Evolutionary conservation across 2,329 filamentous ascomycete species (phyloP).

Genomic region (Fusarium transvaalense): DNA sequence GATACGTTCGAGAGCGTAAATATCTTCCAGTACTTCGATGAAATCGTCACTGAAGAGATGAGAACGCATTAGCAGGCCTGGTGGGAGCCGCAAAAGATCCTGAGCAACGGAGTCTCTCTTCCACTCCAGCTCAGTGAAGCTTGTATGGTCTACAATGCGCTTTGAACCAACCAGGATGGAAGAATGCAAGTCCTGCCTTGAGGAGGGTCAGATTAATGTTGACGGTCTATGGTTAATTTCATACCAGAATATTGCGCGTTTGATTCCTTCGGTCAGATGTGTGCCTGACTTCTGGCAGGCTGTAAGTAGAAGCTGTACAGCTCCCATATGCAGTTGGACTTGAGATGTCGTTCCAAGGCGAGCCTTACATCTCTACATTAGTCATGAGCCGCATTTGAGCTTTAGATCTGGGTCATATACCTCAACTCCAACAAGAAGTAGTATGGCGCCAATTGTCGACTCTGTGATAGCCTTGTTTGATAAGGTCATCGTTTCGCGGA

Average conservation of each 20-base stretch:
- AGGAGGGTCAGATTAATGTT: not conserved
- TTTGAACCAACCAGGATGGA: constrained; percentile 55
- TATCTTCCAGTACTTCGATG: constrained; percentile 54
- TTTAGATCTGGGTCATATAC: constrained; percentile 32
- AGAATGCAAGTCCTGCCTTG: constrained; percentile 60
- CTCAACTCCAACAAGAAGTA: constrained; percentile 58
- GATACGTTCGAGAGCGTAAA: constrained; percentile 56
- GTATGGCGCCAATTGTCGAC: constrained; percentile 57
- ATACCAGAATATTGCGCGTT: constrained; percentile 61
- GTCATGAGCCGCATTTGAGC: fast-evolving
- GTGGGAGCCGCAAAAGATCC: constrained; percentile 50
- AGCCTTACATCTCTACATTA: constrained; percentile 48
- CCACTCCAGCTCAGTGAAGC: constrained; percentile 58
- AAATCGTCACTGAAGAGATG: constrained; percentile 50
- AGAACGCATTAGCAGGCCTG: constrained; percentile 49
- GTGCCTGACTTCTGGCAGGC: constrained; percentile 49
- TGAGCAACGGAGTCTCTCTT: constrained; percentile 51
- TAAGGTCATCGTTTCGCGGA: constrained; percentile 53
- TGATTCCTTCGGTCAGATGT: constrained; percentile 55
- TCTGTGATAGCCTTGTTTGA: constrained; percentile 48
- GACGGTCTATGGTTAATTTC: not conserved
- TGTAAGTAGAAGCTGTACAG: constrained; percentile 53
- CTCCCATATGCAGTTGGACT: constrained; percentile 58
- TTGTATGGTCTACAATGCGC: constrained; percentile 57
- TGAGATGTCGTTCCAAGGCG: constrained; percentile 53